Evolutionary conservation across 2,329 filamentous ascomycete genomes (phyloP).

Genomic region (Lecanosticta acicola): DNA sequence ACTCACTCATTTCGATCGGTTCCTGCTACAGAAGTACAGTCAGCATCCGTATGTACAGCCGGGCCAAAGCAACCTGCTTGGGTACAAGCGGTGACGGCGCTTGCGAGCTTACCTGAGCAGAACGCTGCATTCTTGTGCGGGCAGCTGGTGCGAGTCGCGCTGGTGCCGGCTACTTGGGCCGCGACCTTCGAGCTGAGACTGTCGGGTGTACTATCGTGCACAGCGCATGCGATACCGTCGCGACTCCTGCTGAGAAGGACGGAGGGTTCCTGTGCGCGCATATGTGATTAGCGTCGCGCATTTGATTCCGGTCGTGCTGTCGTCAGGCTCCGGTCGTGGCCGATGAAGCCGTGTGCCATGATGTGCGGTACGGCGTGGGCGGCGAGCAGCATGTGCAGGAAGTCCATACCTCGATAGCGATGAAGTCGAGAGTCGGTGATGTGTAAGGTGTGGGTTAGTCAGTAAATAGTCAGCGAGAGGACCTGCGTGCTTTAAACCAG

Average conservation of each 20-base stretch:
- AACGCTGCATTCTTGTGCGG: not conserved
- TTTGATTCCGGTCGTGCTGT: too few species aligned
- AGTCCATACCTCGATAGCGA: too few species aligned
- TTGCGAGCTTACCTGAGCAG: not conserved
- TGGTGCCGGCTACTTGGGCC: not conserved
- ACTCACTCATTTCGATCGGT: conserved; percentile 42
- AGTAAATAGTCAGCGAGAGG: too few species aligned
- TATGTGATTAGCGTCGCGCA: too few species aligned
- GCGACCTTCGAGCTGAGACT: not conserved
- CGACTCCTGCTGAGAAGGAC: not conserved
- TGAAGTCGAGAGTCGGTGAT: too few species aligned
- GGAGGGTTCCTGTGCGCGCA: too few species aligned
- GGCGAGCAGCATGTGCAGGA: not conserved
- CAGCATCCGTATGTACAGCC: conserved; percentile 6
- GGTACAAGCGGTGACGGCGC: too few species aligned
- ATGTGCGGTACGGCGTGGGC: not conserved
- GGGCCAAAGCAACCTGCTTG: too few species aligned
- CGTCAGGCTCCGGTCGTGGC: too few species aligned
- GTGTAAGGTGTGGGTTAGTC: too few species aligned
- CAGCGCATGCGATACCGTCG: not conserved
- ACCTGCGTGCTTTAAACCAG: too few species aligned
- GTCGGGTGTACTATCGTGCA: not conserved
- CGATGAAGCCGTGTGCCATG: not conserved
- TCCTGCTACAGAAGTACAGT: conserved; percentile 16
- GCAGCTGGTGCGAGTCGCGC: not conserved